A percentile compares a stretch with the other conserved stretches of the same genome.
phyloP scores from a whole-genome alignment of 1,284 basidiomycete genomes.

The Trichosporon asahii region DNA sequence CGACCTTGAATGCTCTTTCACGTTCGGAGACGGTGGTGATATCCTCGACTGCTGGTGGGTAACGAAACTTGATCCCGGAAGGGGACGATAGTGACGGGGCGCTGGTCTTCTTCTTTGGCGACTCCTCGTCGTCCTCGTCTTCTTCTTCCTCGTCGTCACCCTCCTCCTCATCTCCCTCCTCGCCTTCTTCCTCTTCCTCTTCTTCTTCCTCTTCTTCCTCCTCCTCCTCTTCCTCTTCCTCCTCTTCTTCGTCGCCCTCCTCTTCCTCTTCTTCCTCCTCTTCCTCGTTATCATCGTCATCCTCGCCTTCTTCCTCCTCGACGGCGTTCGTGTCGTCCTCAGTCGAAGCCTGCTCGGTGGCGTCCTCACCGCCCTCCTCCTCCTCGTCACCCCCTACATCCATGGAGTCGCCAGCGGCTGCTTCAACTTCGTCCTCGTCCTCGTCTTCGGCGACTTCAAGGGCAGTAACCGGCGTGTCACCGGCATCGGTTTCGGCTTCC shows the following conservation, averaged over 20 bases:
- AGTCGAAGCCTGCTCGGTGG: not conserved
- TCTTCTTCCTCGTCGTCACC: slow-evolving; percentile 19
- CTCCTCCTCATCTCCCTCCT: slow-evolving; percentile 21
- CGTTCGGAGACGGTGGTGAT: slow-evolving; percentile 34
- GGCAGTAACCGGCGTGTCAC: slow-evolving; percentile 15
- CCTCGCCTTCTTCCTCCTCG: slow-evolving; percentile 22
- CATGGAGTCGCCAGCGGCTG: slow-evolving; percentile 2
- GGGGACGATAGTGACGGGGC: slow-evolving; percentile 7
- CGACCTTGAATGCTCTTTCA: slow-evolving; percentile 47
- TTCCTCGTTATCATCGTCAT: slow-evolving; percentile 25
- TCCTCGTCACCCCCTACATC: slow-evolving; percentile 24
- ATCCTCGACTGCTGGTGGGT: slow-evolving; percentile 38
- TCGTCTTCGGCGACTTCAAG: slow-evolving; percentile 19
- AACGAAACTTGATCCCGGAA: slow-evolving; percentile 26
- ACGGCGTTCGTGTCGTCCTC: slow-evolving; percentile 13
- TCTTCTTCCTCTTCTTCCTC: slow-evolving; percentile 16
- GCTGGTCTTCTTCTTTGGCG: not conserved
- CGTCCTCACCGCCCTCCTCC: slow-evolving; percentile 13
- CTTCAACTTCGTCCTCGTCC: slow-evolving; percentile 24
- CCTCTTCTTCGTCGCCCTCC: slow-evolving; percentile 22
- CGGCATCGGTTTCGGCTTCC: slow-evolving; percentile 7
- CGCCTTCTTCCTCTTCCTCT: slow-evolving; percentile 13
- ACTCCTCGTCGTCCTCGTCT: slow-evolving; percentile 23
- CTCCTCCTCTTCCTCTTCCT: slow-evolving; percentile 17
- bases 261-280: slow-evolving; percentile 23